Evolutionary conservation across 1,139 yeast species (phyloP), one percentile per base, ranked within the genome.

Genomic region (Maudiozyma humilis): DNA sequence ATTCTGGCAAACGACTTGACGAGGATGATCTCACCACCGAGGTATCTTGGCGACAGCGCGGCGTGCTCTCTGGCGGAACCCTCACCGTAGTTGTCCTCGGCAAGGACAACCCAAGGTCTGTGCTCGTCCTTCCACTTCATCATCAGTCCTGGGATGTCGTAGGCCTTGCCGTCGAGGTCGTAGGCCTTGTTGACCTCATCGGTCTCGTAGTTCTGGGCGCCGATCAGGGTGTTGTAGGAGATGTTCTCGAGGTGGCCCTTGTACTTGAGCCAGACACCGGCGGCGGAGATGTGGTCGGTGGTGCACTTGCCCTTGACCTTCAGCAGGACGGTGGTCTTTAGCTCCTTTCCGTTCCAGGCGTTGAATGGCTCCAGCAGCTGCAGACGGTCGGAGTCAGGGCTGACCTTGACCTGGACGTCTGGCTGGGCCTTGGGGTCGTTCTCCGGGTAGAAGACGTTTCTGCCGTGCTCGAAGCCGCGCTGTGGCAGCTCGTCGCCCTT

Each of bases 31-130:
- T 82, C 70, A 48, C 97, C 98, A 50, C 96, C 96, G 44, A 91
- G 73, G 71, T 84, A 91, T 65, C 94, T 76, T 50, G 98, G 98
- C 35, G 93, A 86, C 60, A 91, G 72, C 4, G 98, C 98, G 44
- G 98, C 98, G 62, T 91, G 98, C 65, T 91, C 98, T 74, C 98
- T 84, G 19, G 98, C 96, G 45, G 96, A 87, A 52, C 98, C 98
- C 72, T 91, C 98, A 67, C 98, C 98, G 59, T 89, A 91, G 69
- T 91, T 91, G 64, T 91, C 96, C 63, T 89, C 98, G 42, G 96
- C 98, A 51, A 91, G 83, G 40, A 91, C 96, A 52, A 79, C 75
- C 98, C 98, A 91, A 15, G 95, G 93, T 56, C 86, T 76, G 7
- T 67, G 57, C 51, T 86, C 93, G 38, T 77, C 71, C 67, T 89